Conservation (phyloP, 2,329 filamentous ascomycete species). For the Xylariomycetidae sp. region DNA sequence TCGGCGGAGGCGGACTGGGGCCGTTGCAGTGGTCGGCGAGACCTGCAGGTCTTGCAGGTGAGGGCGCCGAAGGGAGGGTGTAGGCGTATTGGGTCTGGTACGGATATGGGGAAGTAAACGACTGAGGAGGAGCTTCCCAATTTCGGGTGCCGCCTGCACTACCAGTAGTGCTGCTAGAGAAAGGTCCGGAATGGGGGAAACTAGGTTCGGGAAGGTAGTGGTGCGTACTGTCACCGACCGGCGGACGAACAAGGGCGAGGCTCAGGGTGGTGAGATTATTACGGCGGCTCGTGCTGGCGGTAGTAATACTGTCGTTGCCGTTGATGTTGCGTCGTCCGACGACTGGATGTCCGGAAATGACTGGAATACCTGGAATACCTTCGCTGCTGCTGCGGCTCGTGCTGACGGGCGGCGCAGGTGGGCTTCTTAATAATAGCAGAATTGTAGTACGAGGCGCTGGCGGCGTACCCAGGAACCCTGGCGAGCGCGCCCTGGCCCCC, state of each 20-base stretch:
- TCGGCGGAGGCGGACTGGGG: constrained; percentile 14
- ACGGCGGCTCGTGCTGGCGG: no score
- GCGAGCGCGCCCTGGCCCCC: constrained; percentile 7
- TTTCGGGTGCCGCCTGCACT: constrained; percentile 22
- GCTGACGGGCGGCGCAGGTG: constrained; percentile 12
- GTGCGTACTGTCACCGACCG: constrained; percentile 6
- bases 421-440: constrained; percentile 21
- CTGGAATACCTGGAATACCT: no score
- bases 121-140: constrained; percentile 16
- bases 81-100: neutral
- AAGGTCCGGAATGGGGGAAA: constrained; percentile 23
- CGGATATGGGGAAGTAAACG: neutral
- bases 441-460: constrained; percentile 12
- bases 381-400: constrained; percentile 13
- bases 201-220: constrained; percentile 22
- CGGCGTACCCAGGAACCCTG: constrained; percentile 17
- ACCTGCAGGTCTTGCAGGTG: constrained; percentile 9
- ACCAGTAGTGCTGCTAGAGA: constrained; percentile 25
- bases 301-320: no score
- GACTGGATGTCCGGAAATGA: constrained; percentile 15
- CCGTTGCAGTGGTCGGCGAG: constrained; percentile 12
- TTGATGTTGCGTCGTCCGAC: constrained; percentile 14
- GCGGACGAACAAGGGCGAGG: constrained; percentile 7
- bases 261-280: constrained; percentile 1
- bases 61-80: constrained; percentile 3